Evolutionary conservation across 1,284 basidiomycete genomes (phyloP), one percentile per base, ranked within the genome.

Genomic region (Trametes versicolor): DNA sequence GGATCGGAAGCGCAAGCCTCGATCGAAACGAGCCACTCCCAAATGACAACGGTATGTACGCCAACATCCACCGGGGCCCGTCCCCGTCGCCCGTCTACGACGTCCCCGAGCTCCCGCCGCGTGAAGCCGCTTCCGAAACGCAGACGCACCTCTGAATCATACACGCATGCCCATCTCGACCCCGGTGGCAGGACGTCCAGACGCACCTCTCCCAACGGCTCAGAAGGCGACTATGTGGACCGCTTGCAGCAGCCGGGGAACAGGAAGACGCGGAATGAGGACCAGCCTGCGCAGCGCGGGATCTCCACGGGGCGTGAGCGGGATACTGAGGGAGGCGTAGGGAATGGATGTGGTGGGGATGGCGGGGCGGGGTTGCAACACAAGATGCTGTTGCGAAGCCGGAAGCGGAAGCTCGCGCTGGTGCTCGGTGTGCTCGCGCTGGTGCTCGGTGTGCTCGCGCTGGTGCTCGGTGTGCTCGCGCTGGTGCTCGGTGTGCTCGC

Each of bases 121-220:
- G 83, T 91, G 69, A 92, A 92, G 74, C 91, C 91, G 27, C 82
- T 93, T 52, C 92, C 91, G 43, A 92, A 92, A 78, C 86, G 91
- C 70, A 82, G 89, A 65, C 85, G 89, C 63, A 87, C 83, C 32
- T 77, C 78, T n/a, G 73, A 73, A 37, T 59, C 71, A 19, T 47
- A 66, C 29, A 59, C 73, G 23, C 72, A 69, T 51, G 71, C 73
- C 62, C 71, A 69, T 58, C 48, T 54, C 49, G 45, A 53, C 47
- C 29, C 29, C 8, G 8, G 29, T 32, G 27, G 55, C 50, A 56
- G 58, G 32, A 27, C 64, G 58, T 34, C 53, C 36, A 55, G 47
- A 43, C 39, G 65, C 65, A 25, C 41, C 66, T 54, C 65, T 60
- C 41, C 67, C 49, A 54, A 59, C 17, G 83, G 85, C 71, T 51